Conservation (phyloP, 2,329 filamentous ascomycete species). For the Hysterium pulicare region DNA sequence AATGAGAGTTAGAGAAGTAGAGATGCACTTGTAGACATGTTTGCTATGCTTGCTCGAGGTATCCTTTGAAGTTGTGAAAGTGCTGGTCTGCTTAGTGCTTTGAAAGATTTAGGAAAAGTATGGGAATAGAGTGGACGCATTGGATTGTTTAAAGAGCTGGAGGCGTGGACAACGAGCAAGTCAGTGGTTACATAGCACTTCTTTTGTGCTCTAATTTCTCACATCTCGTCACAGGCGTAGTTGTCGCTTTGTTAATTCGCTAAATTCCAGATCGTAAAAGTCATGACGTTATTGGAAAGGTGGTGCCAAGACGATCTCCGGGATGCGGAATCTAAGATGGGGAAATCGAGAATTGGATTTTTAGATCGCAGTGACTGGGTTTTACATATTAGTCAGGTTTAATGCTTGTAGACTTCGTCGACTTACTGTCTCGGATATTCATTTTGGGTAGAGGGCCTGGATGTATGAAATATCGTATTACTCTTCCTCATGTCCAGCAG, state of each 20-base stretch:
- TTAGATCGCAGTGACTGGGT: too few species aligned
- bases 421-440: too few species aligned
- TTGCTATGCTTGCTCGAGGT: constrained; percentile 15
- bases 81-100: constrained; percentile 16
- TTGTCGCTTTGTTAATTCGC: constrained; percentile 7
- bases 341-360: constrained; percentile 7
- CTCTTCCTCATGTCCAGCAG: constrained; percentile 66
- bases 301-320: constrained; percentile 7
- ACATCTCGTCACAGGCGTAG: constrained; percentile 6
- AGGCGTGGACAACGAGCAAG: not conserved
- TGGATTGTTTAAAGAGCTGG: constrained; percentile 1
- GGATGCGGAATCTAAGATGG: constrained; percentile 6
- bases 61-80: constrained; percentile 12
- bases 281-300: constrained; percentile 25
- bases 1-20: not conserved
- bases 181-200: not conserved
- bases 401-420: too few species aligned
- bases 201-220: constrained; percentile 1
- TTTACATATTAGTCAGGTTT: too few species aligned
- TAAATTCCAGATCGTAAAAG: constrained; percentile 13
- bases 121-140: constrained; percentile 12
- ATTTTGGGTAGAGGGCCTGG: too few species aligned
- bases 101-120: constrained; percentile 6
- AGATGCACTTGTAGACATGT: constrained; percentile 28
- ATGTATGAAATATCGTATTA: too few species aligned